Base-by-base conservation (phyloP, 257 asterid genomes). In the Solanum paucissectum region DNA sequence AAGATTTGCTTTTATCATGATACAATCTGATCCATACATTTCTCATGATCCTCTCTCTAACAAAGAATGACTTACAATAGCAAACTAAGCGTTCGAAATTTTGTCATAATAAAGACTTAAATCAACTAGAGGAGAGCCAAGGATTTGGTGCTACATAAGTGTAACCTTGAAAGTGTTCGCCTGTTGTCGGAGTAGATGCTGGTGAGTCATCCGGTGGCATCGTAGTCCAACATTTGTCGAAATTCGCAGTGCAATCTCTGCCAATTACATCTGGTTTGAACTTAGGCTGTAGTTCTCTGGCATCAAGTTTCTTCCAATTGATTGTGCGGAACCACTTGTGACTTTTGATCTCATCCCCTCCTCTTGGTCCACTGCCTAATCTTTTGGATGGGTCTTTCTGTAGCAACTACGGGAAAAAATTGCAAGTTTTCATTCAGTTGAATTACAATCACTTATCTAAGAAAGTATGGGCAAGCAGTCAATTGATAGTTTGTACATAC, bases 171-270 rank as follows among this genome's bases (percentile, higher is more conserved):
- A 96, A 96, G 89, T 93, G 95, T 92, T 93, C 99, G 44, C 95
- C 96, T 6, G 98, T 86, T 5, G 98, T 96, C 9, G 99, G 99
- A 6, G 98, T 96, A 12, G 98, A 87, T 81, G 99, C 97, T 23
- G 98, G 98, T 21, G 99, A 95, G 92, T 96, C 99, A 33, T 95
- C 98, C 4, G 84, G 93, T 64, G 99, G 98, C 99, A 96, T 96
- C 9, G 93, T 87, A 8, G 98, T 96, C 98, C 99, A 96, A 86
- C 99, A 95, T 87, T 85, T 92, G 68, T 96, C 99, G 29, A 96
- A 96, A 92, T 96, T 96, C 20, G 96, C 99, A 0, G 98, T 96
- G 95, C 99, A 96, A 84, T 94, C 95, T 86, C 89, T 90, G 79
- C 98, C 97, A 44, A 87, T 94, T 83, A 95, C 98, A 14, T 95